Base-by-base conservation (phyloP, 805 yeast genomes). In the Wickerhamiella kurtzmanii region DNA sequence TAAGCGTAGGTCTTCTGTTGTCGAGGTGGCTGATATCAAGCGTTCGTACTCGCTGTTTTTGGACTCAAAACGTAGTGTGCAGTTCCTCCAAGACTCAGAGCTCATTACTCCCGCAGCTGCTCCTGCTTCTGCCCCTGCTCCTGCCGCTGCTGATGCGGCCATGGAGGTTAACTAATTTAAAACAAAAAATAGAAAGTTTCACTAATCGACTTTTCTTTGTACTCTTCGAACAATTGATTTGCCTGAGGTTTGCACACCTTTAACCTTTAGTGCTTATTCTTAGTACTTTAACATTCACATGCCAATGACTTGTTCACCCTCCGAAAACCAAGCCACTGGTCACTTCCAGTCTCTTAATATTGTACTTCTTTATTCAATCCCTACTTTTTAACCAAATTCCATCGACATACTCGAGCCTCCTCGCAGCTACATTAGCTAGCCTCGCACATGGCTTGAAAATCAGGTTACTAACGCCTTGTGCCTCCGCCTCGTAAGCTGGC, bases 51-150 rank as follows among this genome's bases (percentile, higher is more conserved):
- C 82, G 56, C 71, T 92, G 57, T 92, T 92, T 63, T 71, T 89
- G 64, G 98, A 92, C 66, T 75, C 89, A 49, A 80, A 77, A 50
- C 78, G 99, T 66, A 82, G 94, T 38, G 96, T 88, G 28, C 80
- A 84, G 62, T 86, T 76, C 62, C 74, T 92, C 25, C 49, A 46
- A n/a, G 53, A 53, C 22, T 38, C 41, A 25, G 41, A 38, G 18
- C 41, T 38, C n/a, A 38, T 38, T 8, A 19, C 41, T 5, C 20
- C 18, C 22, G 16, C 9, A 18, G 22, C 25, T 25, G 32, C 32
- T 11, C 11, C 32, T 25, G 6, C 32, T 25, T 25, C 32, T 6
- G 6, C 32, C n/a, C n/a, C n/a, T n/a, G 22, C 25, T 25, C 9
- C 32, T 11, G 6, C 32, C 11, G 6, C 32, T 25, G 6, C 32